A percentile compares a stretch with the other conserved stretches of the same genome.
Evolutionary conservation across 2,329 filamentous ascomycete genomes (phyloP).

Genomic region (Chaetomium sp.): DNA sequence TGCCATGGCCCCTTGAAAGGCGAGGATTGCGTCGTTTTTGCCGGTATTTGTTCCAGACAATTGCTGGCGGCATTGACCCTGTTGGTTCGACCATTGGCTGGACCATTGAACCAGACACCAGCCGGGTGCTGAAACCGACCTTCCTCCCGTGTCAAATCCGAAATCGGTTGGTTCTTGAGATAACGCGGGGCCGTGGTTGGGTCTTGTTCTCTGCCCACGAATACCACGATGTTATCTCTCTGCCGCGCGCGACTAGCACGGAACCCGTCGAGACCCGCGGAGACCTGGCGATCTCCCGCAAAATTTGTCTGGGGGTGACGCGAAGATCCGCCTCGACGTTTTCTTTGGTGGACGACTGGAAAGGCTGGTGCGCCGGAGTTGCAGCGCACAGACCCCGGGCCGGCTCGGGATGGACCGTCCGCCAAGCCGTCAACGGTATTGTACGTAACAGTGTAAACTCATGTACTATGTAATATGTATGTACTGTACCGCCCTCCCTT

Average conservation of each 20-base stretch:
- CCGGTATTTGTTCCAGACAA: background rate
- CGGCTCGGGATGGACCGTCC: conserved; percentile 7
- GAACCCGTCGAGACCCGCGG: too few relatives aligned
- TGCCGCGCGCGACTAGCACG: too few relatives aligned
- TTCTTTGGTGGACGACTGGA: too few relatives aligned
- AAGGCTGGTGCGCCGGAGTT: background rate
- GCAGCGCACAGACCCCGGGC: background rate
- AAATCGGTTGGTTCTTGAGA: background rate
- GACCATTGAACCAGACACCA: background rate
- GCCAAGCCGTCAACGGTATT: conserved; percentile 7
- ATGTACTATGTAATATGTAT: too few relatives aligned
- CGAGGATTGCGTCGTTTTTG: background rate
- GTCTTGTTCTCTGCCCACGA: background rate
- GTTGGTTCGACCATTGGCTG: background rate
- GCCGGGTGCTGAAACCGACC: conserved; percentile 12
- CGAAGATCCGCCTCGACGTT: too few relatives aligned
- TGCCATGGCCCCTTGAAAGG: background rate
- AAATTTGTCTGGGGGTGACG: background rate
- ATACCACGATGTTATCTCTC: too few relatives aligned
- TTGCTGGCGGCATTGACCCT: conserved; percentile 6
- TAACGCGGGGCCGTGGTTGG: background rate
- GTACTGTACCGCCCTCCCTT: too few relatives aligned
- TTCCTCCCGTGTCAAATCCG: background rate
- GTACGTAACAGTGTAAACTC: too few relatives aligned
- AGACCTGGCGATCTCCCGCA: conserved; percentile 18